These are phyloP conservation scores for Kwoniella botswanensis DNA, from an alignment of 768 basidiomycete species.

Conservation along the genomic window DNA sequence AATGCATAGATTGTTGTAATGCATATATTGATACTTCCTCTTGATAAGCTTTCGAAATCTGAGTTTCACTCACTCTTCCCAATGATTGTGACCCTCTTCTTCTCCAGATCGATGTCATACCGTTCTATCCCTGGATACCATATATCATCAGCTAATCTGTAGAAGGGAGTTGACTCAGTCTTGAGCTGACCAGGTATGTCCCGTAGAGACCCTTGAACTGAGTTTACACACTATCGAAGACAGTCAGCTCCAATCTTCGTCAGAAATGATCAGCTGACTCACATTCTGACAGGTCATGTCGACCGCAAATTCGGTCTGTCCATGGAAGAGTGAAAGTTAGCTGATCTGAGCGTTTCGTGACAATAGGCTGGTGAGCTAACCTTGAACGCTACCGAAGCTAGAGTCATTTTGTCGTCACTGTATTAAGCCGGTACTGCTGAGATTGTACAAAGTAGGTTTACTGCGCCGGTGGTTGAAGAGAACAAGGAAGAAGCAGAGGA, in stretches of 20 bases:
- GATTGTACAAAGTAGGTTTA: no score
- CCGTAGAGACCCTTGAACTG: slow-evolving; percentile 43
- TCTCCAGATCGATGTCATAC: slow-evolving; percentile 55
- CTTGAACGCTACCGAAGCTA: slow-evolving; percentile 44
- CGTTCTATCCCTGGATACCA: slow-evolving; percentile 46
- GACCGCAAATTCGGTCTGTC: slow-evolving; percentile 58
- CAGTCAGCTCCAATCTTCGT: neutral
- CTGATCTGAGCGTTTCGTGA: neutral
- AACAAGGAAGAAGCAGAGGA: neutral
- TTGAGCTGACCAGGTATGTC: slow-evolving; percentile 36
- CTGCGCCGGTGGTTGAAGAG: no score
- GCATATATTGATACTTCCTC: no score
- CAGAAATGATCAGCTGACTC: slow-evolving; percentile 16
- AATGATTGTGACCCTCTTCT: slow-evolving; percentile 55
- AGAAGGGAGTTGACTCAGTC: neutral
- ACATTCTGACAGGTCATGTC: slow-evolving; percentile 59
- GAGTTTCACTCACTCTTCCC: slow-evolving; percentile 52
- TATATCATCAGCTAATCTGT: slow-evolving; percentile 1
- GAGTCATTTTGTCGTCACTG: slow-evolving; percentile 30
- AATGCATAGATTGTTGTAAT: no score
- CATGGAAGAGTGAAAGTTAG: slow-evolving; percentile 5
- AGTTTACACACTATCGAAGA: slow-evolving; percentile 49
- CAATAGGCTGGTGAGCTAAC: slow-evolving; percentile 15
- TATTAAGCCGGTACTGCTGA: neutral
- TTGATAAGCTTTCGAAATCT: no score